These are phyloP conservation scores for Saraca asoca DNA, from an alignment of 331 rosid genomes.

Conservation along the genomic window DNA sequence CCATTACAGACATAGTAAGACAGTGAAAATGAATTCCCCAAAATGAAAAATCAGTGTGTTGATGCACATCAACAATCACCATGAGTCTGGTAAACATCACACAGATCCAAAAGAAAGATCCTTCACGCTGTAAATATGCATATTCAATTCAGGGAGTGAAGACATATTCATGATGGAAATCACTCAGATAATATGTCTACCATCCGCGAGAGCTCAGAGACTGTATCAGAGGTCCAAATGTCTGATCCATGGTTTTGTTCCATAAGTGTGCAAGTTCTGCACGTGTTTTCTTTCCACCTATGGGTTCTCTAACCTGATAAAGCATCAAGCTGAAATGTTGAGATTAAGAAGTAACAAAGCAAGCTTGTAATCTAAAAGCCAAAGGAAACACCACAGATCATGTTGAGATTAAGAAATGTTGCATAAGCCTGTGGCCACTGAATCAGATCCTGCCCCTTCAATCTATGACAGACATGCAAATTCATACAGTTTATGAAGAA, in stretches of 20 bases:
- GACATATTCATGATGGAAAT: constrained; percentile 19
- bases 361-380: not conserved
- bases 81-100: constrained; percentile 10
- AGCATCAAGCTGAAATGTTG: constrained; percentile 31
- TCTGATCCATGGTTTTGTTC: constrained; percentile 79
- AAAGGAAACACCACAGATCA: not conserved
- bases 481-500: not conserved
- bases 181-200: constrained; percentile 47
- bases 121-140: constrained; percentile 10
- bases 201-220: constrained; percentile 84
- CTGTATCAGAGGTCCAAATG: constrained; percentile 68
- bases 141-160: constrained; percentile 30
- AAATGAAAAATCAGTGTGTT: constrained; percentile 21
- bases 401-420: too few species aligned
- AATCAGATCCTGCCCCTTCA: constrained; percentile 3
- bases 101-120: constrained; percentile 2
- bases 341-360: constrained; percentile 23
- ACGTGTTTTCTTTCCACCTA: constrained; percentile 65
- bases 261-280: constrained; percentile 69
- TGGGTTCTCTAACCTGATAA: constrained; percentile 60
- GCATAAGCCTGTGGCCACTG: constrained; percentile 1
- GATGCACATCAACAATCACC: constrained; percentile 33
- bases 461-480: constrained; percentile 1
- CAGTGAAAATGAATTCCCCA: not conserved
- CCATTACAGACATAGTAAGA: not conserved